Evolutionary conservation across 495 filamentous ascomycete species (phyloP).

Genomic region (Trichoderma erinaceum): DNA sequence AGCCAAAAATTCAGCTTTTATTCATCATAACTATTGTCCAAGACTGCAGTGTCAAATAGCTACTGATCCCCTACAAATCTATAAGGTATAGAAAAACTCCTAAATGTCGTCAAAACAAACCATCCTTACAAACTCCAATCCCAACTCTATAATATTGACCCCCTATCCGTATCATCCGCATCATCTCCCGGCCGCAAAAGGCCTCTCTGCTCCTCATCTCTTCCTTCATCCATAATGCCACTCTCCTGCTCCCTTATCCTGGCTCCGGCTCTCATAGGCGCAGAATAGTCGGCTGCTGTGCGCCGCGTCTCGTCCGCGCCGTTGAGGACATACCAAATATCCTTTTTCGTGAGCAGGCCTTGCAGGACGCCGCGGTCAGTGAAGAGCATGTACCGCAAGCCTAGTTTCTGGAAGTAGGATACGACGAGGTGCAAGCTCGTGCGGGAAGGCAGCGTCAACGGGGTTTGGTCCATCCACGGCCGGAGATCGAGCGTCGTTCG

Average conservation of each 20-base stretch:
- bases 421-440: conserved; percentile 73
- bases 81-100: not conserved
- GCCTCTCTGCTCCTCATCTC: conserved; percentile 19
- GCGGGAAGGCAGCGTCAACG: conserved; percentile 75
- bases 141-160: conserved; percentile 9
- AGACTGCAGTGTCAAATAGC: not conserved
- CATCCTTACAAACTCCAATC: not conserved
- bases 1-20: not conserved
- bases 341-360: conserved; percentile 93
- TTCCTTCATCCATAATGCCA: conserved; percentile 14
- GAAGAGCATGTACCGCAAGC: conserved; percentile 86
- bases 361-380: conserved; percentile 71
- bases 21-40: not conserved
- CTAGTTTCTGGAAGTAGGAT: conserved; percentile 88
- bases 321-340: conserved; percentile 91
- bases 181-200: conserved; percentile 8
- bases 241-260: conserved; percentile 12
- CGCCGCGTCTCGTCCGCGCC: conserved; percentile 59
- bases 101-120: not conserved
- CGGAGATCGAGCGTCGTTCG: conserved; percentile 75
- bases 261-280: not conserved
- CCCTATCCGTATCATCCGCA: conserved; percentile 12
- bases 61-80: not conserved
- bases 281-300: conserved; percentile 22
- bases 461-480: conserved; percentile 98